These are phyloP conservation scores for Acanthamoeba sp. DNA, from an alignment of 208 protist genomes.

Conservation along the genomic window DNA sequence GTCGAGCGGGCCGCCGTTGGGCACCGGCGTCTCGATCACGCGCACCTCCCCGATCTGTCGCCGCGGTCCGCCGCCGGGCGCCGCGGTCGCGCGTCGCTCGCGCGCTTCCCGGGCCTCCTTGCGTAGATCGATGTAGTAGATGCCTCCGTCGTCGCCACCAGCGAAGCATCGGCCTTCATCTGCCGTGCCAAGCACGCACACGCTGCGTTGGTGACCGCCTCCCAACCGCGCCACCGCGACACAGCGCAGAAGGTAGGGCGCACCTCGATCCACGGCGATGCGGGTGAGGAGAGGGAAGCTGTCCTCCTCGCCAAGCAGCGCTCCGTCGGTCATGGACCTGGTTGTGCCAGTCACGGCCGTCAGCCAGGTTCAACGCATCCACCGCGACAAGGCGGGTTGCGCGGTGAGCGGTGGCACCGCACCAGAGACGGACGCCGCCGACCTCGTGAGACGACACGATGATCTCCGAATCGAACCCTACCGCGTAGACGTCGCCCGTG, in stretches of 20 bases:
- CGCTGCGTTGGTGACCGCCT: too few species aligned
- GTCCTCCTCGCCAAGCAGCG: background rate
- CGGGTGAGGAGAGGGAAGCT: background rate
- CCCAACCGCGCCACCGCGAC: too few species aligned
- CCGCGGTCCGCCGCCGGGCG: background rate
- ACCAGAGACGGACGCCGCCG: conserved; percentile 1
- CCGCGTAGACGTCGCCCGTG: conserved; percentile 21
- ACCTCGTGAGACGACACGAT: conserved; percentile 32
- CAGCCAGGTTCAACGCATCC: too few species aligned
- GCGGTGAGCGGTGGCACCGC: too few species aligned
- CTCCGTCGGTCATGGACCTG: background rate
- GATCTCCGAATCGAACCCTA: background rate
- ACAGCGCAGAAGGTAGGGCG: too few species aligned
- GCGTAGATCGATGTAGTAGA: conserved; percentile 7
- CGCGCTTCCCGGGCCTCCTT: background rate
- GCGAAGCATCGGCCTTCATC: background rate
- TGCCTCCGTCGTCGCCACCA: background rate
- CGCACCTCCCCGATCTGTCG: background rate
- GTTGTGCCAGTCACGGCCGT: too few species aligned
- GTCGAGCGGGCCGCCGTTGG: background rate
- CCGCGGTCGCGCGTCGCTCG: background rate
- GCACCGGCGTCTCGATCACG: background rate
- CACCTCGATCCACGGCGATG: background rate
- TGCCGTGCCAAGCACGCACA: background rate
- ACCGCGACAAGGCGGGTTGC: too few species aligned